Evolutionary conservation across 805 yeast species (phyloP).

Genomic region (Candida nemodendra): DNA sequence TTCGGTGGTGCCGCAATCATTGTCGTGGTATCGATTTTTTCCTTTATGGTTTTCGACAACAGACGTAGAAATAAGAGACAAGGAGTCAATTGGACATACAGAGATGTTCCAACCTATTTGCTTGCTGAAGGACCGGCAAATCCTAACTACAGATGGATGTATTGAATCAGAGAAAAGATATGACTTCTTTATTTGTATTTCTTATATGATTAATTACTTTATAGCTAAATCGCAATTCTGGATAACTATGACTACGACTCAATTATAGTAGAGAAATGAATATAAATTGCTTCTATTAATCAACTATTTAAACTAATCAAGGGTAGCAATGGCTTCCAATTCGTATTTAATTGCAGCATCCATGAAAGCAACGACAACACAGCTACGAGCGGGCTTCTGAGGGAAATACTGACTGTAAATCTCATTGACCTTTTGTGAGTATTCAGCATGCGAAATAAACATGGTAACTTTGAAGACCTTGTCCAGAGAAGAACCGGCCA

Average conservation of each 20-base stretch:
- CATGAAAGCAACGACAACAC: conserved; percentile 52
- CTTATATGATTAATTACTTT: no score
- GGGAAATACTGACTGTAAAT: conserved; percentile 48
- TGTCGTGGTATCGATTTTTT: conserved; percentile 17
- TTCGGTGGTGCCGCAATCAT: conserved; percentile 45
- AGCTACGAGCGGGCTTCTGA: conserved; percentile 52
- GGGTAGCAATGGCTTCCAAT: conserved; percentile 37
- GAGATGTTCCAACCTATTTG: conserved; percentile 42
- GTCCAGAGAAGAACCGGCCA: conserved; percentile 45
- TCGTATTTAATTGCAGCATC: conserved; percentile 48
- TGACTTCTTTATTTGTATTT: no score
- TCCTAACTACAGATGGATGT: conserved; percentile 49
- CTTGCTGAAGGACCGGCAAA: conserved; percentile 45
- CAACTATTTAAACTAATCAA: no score
- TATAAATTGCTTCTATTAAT: no score
- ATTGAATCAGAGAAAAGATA: conserved; percentile 16
- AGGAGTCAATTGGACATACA: conserved; percentile 38
- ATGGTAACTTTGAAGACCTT: conserved; percentile 49
- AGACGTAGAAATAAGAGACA: conserved; percentile 39
- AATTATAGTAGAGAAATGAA: no score
- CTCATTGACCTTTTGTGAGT: conserved; percentile 42
- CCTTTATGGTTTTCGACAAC: conserved; percentile 43
- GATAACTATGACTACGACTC: no score
- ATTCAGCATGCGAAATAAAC: conserved; percentile 45
- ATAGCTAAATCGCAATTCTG: no score